phyloP scores from a whole-genome alignment of 306 rosid species.

The Prunus fruticosa region DNA sequence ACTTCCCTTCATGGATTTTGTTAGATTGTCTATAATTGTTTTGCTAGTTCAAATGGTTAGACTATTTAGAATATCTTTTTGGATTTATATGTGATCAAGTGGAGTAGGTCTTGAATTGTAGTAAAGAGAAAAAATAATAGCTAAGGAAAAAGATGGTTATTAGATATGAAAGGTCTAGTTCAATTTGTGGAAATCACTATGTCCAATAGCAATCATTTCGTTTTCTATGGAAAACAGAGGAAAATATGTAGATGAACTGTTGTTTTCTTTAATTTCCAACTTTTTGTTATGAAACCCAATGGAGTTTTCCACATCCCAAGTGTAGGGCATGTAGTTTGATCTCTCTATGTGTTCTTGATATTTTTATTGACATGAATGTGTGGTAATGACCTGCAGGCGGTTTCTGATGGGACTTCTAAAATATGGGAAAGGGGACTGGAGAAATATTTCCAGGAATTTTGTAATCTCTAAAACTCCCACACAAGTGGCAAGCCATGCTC shows the following conservation, averaged over 20 bases:
- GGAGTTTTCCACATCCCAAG: background rate
- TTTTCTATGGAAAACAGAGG: background rate
- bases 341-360: background rate
- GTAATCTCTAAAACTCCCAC: conserved; percentile 62
- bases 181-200: background rate
- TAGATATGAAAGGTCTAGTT: background rate
- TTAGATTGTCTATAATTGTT: background rate
- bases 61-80: too few species aligned
- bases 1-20: conserved; percentile 11
- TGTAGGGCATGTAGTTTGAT: background rate
- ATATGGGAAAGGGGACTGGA: conserved; percentile 95
- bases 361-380: conserved; percentile 6
- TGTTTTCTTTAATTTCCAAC: background rate
- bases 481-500: conserved; percentile 70
- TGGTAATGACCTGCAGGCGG: conserved; percentile 43
- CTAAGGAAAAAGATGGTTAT: background rate
- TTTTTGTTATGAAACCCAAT: background rate
- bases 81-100: too few species aligned
- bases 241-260: background rate
- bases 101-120: too few species aligned
- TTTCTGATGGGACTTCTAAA: conserved; percentile 83
- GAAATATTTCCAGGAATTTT: conserved; percentile 79
- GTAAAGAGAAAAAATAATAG: background rate
- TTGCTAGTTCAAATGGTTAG: background rate
- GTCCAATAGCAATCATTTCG: background rate